phyloP scores from a whole-genome alignment of 371 early-diverging fungal genomes.

The Mortierella sp. region DNA sequence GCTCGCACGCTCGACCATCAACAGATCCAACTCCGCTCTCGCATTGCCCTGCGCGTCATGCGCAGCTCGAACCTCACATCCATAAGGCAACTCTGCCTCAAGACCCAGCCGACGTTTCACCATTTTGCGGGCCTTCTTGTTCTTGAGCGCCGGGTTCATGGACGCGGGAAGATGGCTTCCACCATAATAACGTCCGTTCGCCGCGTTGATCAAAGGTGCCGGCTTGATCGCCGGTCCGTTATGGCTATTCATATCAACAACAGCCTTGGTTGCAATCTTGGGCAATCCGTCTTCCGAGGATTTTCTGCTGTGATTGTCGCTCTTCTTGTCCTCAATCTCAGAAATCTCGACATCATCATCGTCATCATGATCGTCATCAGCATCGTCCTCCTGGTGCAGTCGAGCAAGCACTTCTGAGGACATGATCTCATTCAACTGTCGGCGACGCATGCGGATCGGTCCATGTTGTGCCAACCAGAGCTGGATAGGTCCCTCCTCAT shows the following conservation, averaged over 20 bases:
- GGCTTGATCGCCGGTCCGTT: background rate
- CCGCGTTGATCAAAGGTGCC: constrained; percentile 15
- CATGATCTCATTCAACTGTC: constrained; percentile 24
- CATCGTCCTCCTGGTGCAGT: too few species aligned
- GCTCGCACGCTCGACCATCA: constrained; percentile 50
- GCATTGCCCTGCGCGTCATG: constrained; percentile 40
- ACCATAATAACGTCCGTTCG: constrained; percentile 48
- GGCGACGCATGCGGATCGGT: constrained; percentile 50
- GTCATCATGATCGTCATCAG: too few species aligned
- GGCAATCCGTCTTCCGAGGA: constrained; percentile 39
- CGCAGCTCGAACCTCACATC: constrained; percentile 40
- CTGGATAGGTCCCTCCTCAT: constrained; percentile 53
- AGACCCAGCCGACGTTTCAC: constrained; percentile 34
- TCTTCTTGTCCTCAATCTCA: constrained; percentile 19
- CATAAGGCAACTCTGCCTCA: constrained; percentile 52
- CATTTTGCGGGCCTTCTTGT: constrained; percentile 30
- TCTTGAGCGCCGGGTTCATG: constrained; percentile 17
- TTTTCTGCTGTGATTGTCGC: constrained; percentile 8
- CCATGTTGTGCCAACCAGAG: constrained; percentile 56
- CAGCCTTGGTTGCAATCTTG: constrained; percentile 43
- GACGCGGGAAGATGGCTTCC: constrained; percentile 52
- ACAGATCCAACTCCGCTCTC: constrained; percentile 44
- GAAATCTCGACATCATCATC: constrained; percentile 4
- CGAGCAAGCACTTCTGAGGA: constrained; percentile 10
- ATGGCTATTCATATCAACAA: too few species aligned